Base-by-base conservation (phyloP, 176 grass and related monocot genomes). In the Elymus sibiricus region DNA sequence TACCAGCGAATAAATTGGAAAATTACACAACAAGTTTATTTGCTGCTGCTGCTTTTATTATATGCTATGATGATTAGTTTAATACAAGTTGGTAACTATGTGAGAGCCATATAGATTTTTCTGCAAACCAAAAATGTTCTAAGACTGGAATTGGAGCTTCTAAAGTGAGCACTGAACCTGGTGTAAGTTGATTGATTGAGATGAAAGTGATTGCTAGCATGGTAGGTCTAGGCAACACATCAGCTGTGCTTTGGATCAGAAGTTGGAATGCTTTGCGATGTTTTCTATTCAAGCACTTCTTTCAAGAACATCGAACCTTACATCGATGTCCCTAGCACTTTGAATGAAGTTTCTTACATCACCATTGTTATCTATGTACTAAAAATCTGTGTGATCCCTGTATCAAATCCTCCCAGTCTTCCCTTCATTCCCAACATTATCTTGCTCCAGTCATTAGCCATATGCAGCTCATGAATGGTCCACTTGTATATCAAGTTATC, bases 401-500 rank as follows among this genome's bases (percentile, higher is more conserved):
- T 37, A 37, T 37, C 67, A 39, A 70, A 39, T 9, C 67, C 67
- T 39, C 4, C 34, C 34, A 39, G 19, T n/a, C 5, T 34, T n/a
- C 22, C 34, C 67, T 38, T 39, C 5, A 11, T 39, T n/a, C 19
- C 67, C 19, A 70, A 70, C 19, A n/a, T 70, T 9, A 6, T 70
- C 67, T 38, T 70, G 34, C 34, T 70, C 66, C 19, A 10, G 10
- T 35, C 64, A 68, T 35, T 21, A 21, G 3, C 3, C 17, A n/a
- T n/a, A 15, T 67, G 64, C 32, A 22, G 32, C 66, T 70, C 34
- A 38, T 39, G 8, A 70, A 70, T 39, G 8, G 16, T 67, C 29
- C 27, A 67, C 64, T 67, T 67, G 64, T 19, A n/a, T n/a, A n/a
- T n/a, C n/a, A n/a, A n/a, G n/a, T n/a, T 70, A 70, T 70, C 67